Base-by-base conservation (phyloP, 2,329 filamentous ascomycete species). In the Diaporthe batatas region DNA sequence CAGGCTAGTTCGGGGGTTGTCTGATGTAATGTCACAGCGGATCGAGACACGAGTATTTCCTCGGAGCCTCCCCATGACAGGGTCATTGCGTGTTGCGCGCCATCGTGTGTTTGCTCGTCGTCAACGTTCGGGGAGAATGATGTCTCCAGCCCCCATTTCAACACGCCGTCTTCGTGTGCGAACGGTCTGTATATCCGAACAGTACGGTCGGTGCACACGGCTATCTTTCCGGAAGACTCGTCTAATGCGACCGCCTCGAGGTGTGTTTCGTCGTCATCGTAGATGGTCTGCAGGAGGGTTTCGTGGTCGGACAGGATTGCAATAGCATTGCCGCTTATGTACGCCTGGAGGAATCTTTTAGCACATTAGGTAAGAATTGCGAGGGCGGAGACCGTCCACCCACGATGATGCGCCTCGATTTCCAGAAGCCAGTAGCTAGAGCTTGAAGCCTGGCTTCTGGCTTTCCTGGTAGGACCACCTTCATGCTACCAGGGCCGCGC, bases 61-160 rank as follows among this genome's bases (percentile, higher is more conserved):
- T 96, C 92, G 39, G 91, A 88, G 76, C 90, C 89, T 49, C 96
- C 96, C 96, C 96, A 99, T 18, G 95, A 98, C 67, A 99, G 83
- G 7, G 73, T 89, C 83, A 53, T 84, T 81, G 53, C 70, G 23
- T 57, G 47, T 44, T 87, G 83, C 76, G 85, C 83, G 8, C 81
- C 77, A 36, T 59, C 47, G 76, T 75, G 62, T 71, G 32, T 49
- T 68, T 76, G 58, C 76, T 77, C 72, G 76, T 62, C 69, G 44
- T 76, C 72, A 70, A 87, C 80, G 10, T 70, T 39, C 6, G 72
- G 69, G 76, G 86, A 82, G 71, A 94, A 89, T 75, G 86, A 87
- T 70, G 89, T 87, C 83, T 94, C 90, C 71, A 92, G 84, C 44
- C 87, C 87, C 88, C 91, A 93, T 89, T 92, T 94, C 64, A 95